Evolutionary conservation across 805 yeast genomes (phyloP), one percentile per base, ranked within the genome.

Genomic region (Metschnikowia shivogae): DNA sequence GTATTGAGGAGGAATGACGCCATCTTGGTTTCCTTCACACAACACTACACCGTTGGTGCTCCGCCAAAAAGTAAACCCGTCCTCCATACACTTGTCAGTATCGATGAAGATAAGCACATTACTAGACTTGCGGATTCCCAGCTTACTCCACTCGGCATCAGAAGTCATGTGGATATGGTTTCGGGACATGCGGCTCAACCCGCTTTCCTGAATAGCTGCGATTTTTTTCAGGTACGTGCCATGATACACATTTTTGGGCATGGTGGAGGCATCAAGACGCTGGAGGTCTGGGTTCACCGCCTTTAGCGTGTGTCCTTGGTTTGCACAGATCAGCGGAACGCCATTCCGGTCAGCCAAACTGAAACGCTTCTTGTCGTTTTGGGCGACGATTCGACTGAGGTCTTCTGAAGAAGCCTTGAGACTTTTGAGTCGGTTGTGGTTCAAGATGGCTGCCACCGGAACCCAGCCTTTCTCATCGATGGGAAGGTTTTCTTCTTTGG

Each of bases 91-190:
- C 49, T 72, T 72, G 3, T 60, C 68, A 2, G 76, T 65, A 55
- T 89, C 81, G 3, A 92, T 58, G 56, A 76, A 85, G 3, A 93
- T 82, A 44, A 81, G 63, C 1, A 85, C 78, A 24, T 74, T 68
- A 44, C 81, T 66, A 34, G 70, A 67, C n/a, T 62, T 54, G 41
- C 97, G 70, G 70, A 89, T 78, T 0, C 98, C 98, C 49, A 90
- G 81, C 11, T 84, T 71, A 11, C 82, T 82, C 12, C 64, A 60
- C 4, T 61, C 59, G 4, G 70, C 68, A 26, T 64, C 66, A 1
- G 78, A 67, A 0, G 98, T 87, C 60, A 92, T 73, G 65, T 93
- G 99, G 13, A 93, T 80, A 61, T 93, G 98, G 52, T 84, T 84
- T 56, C 99, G 69, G 28, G 62, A 65, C 96, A 89, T 87, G 48